Evolutionary conservation across 2,329 filamentous ascomycete species (phyloP).

Genomic region (Ilyonectria destructans): DNA sequence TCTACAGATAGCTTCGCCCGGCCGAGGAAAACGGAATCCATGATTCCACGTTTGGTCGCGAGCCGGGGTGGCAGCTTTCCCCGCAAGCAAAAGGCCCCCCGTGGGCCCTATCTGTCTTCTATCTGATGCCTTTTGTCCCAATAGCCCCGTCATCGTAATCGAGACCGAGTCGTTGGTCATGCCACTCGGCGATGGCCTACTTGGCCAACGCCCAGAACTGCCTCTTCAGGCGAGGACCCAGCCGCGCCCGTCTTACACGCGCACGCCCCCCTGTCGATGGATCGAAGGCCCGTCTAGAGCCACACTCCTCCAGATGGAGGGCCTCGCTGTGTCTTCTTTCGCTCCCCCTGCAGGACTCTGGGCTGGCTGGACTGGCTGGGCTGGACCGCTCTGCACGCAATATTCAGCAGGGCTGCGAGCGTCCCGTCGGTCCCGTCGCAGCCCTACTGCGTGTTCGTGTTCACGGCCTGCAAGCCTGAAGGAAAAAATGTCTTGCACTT

Average conservation of each 20-base stretch:
- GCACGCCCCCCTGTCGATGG: not conserved
- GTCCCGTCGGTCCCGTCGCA: not conserved
- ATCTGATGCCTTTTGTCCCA: not conserved
- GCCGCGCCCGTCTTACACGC: not conserved
- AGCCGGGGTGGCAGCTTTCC: not conserved
- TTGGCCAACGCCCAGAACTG: conserved; percentile 1
- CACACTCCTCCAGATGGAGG: not conserved
- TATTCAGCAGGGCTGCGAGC: not conserved
- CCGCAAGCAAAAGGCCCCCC: not conserved
- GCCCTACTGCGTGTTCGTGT: not conserved
- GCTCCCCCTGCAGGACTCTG: not conserved
- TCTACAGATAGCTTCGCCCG: not conserved
- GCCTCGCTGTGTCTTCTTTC: not conserved
- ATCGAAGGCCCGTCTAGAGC: not conserved
- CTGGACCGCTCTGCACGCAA: not conserved
- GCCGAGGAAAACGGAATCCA: not conserved
- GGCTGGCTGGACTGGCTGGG: not conserved
- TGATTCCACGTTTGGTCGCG: not conserved
- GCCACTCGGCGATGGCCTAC: not conserved
- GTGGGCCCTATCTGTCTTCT: not conserved
- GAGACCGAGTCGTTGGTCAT: not conserved
- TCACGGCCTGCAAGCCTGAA: not conserved
- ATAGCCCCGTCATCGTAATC: not conserved
- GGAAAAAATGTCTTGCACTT: not conserved
- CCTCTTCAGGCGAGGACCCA: conserved; percentile 5